Evolutionary conservation across 1,284 basidiomycete genomes (phyloP).

Genomic region (Sporisorium graminicola): DNA sequence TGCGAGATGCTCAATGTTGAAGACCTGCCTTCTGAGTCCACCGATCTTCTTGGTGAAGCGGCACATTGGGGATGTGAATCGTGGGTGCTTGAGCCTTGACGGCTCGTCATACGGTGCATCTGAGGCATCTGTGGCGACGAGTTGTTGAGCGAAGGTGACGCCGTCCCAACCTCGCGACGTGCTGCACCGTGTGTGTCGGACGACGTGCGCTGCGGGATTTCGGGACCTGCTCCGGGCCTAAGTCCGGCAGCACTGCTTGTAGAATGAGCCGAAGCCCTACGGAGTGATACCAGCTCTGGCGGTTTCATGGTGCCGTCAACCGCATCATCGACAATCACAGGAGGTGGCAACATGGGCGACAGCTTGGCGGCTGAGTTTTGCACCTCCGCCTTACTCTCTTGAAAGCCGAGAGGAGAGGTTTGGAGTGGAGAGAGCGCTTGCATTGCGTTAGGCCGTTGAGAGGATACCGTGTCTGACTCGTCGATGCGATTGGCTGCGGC

Average conservation of each 20-base stretch:
- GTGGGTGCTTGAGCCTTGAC: slow-evolving; percentile 14
- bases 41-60: slow-evolving; percentile 25
- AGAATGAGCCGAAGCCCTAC: slow-evolving; percentile 32
- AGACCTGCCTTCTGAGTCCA: slow-evolving; percentile 38
- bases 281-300: slow-evolving; percentile 18
- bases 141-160: slow-evolving; percentile 18
- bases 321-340: slow-evolving; percentile 17
- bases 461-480: slow-evolving; percentile 12
- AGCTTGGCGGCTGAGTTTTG: slow-evolving; percentile 5
- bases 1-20: slow-evolving; percentile 49
- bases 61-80: slow-evolving; percentile 29
- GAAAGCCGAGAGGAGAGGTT: slow-evolving; percentile 14
- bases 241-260: slow-evolving; percentile 27
- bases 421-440: slow-evolving; percentile 7
- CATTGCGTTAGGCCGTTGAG: neutral
- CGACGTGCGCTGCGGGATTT: slow-evolving; percentile 41
- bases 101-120: slow-evolving; percentile 22
- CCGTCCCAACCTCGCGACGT: slow-evolving; percentile 20
- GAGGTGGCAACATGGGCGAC: slow-evolving; percentile 34
- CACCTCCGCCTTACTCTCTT: slow-evolving; percentile 11
- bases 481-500: slow-evolving; percentile 23
- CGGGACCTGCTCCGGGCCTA: slow-evolving; percentile 27
- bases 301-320: slow-evolving; percentile 28
- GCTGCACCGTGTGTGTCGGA: slow-evolving; percentile 42
- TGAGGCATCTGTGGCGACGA: slow-evolving; percentile 31